These are phyloP conservation scores for Hypoxylon crocopeplum DNA, from an alignment of 495 filamentous ascomycete genomes.

Conservation along the genomic window DNA sequence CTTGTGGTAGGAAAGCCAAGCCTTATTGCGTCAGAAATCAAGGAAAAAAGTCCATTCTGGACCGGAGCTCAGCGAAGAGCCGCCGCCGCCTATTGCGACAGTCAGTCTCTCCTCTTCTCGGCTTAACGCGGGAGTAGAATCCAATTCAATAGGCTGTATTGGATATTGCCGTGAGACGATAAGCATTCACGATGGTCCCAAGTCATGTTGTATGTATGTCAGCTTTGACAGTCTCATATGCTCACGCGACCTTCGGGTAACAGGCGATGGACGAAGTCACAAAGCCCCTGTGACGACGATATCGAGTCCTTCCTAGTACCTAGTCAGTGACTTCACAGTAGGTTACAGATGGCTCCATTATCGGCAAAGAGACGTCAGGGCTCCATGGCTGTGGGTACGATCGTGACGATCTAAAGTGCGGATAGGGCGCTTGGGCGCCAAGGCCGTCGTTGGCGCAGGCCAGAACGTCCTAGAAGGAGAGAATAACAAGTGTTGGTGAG, in stretches of 20 bases:
- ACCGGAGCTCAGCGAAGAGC: conserved; percentile 31
- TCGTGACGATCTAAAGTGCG: conserved; percentile 27
- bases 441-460: conserved; percentile 11
- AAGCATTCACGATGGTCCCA: not conserved
- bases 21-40: conserved; percentile 21
- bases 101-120: not conserved
- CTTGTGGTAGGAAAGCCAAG: conserved; percentile 12
- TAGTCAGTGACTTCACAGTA: conserved; percentile 7
- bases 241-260: not conserved
- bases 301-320: not conserved
- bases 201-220: not conserved
- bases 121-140: conserved; percentile 2
- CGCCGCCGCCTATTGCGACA: not conserved
- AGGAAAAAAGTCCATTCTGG: conserved; percentile 17
- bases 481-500: not conserved
- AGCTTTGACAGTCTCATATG: not conserved
- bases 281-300: not conserved
- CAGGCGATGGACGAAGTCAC: conserved; percentile 1
- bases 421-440: conserved; percentile 25
- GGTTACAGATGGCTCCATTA: conserved; percentile 22
- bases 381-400: conserved; percentile 28
- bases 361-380: conserved; percentile 31
- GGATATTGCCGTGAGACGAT: not conserved
- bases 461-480: conserved; percentile 27
- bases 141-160: not conserved